These are phyloP conservation scores for Pyronema domesticum DNA, from an alignment of 495 filamentous ascomycete species.

Conservation along the genomic window DNA sequence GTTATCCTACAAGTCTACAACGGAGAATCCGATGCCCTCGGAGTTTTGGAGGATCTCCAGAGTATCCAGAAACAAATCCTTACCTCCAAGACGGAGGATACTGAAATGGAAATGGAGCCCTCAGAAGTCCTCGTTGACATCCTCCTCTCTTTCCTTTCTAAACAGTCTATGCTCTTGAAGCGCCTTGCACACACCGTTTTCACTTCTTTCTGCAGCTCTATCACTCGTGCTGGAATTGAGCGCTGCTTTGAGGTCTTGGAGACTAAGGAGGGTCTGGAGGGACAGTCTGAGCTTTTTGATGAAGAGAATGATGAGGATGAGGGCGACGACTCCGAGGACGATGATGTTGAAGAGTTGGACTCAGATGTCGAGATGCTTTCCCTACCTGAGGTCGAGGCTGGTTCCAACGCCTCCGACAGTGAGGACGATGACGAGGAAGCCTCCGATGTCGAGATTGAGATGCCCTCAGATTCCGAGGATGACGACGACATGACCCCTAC, in stretches of 20 bases:
- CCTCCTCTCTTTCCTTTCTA: slow-evolving; percentile 69
- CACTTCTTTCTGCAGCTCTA: slow-evolving; percentile 48
- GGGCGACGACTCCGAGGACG: slow-evolving; percentile 30
- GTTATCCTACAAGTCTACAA: slow-evolving; percentile 78
- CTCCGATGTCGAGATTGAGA: slow-evolving; percentile 29
- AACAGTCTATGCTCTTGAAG: slow-evolving; percentile 65
- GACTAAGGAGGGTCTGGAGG: slow-evolving; percentile 61
- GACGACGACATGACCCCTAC: slow-evolving; percentile 2
- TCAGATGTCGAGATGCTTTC: slow-evolving; percentile 23
- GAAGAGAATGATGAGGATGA: slow-evolving; percentile 45
- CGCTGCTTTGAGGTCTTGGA: slow-evolving; percentile 57
- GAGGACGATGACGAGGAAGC: slow-evolving; percentile 25
- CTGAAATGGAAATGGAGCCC: slow-evolving; percentile 39
- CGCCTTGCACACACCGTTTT: slow-evolving; percentile 81
- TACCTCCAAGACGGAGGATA: slow-evolving; percentile 24
- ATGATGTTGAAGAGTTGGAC: slow-evolving; percentile 23
- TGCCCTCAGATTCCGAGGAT: slow-evolving; percentile 6
- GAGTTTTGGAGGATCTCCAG: slow-evolving; percentile 55
- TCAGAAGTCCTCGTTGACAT: slow-evolving; percentile 72
- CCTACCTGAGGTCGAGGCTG: not conserved
- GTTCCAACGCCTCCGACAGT: not conserved
- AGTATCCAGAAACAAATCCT: slow-evolving; percentile 46
- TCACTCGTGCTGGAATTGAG: slow-evolving; percentile 53
- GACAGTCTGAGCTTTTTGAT: slow-evolving; percentile 74
- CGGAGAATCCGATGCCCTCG: slow-evolving; percentile 64